Base-by-base conservation (phyloP, 495 filamentous ascomycete species). In the Physcia stellaris region DNA sequence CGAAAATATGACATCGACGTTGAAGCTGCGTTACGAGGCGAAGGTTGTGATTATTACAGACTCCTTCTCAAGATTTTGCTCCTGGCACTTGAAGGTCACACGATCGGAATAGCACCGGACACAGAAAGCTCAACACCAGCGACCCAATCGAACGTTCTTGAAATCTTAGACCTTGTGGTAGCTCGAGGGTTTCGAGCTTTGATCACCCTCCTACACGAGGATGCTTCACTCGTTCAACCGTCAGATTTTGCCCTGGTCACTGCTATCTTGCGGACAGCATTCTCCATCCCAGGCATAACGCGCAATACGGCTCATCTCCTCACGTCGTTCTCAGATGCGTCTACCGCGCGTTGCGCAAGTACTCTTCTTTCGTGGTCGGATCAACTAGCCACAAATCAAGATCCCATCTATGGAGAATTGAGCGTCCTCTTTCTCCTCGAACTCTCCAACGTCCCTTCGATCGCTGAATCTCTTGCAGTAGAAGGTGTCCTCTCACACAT, bases 301-400 rank as follows among this genome's bases (percentile, higher is more conserved):
- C 36, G 19, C 60, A 68, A 36, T 71, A 67, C 45, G 64, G 77
- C 47, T 15, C 74, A 81, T 41, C 71, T 87, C 44, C 67, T 77
- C 32, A 71, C 71, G 27, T 68, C 80, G 51, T 73, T 90, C 39
- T 54, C 67, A 10, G 66, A 76, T 24, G 66, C 70, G 38, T 63
- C 68, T 39, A 76, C 78, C 2, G 68, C 77, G n/a, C 79, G 87
- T 44, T 78, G 82, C 35, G 86, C 86, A 0, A 78, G 79, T 12
- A 83, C 82, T 10, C 68, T 99, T 35, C 95, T 92, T 57, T 93
- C 84, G 4, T 99, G 92, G 92, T 75, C 90, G 12, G 84, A 96
- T 56, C 75, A 77, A 44, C 68, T 90, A 30, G 61, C 70, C 4
- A 64, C 74, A 26, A 71, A 76, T 36, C 75, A 78, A 21, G 88